phyloP scores from a whole-genome alignment of 768 basidiomycete genomes.

The Boletus bicolor region DNA sequence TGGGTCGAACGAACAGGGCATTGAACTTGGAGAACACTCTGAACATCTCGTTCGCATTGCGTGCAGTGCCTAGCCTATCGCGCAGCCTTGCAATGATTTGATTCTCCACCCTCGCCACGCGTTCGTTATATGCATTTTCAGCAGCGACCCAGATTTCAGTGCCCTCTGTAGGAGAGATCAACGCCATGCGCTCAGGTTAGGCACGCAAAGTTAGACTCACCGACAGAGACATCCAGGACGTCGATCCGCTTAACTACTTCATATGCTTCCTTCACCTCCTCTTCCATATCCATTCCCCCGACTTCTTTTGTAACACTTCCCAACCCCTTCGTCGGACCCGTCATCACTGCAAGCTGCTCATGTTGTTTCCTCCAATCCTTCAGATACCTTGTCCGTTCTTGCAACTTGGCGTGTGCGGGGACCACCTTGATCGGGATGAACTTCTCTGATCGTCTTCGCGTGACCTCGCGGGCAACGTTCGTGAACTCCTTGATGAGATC shows the following conservation, averaged over 20 bases:
- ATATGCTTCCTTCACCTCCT: constrained; percentile 94
- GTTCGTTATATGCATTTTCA: constrained; percentile 97
- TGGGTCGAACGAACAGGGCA: constrained; percentile 91
- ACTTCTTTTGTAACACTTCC: constrained; percentile 70
- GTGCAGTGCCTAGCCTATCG: constrained; percentile 88
- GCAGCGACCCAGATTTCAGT: constrained; percentile 98
- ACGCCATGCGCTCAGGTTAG: neutral
- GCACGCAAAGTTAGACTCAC: constrained; percentile 41
- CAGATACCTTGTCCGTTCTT: constrained; percentile 83
- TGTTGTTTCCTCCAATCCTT: constrained; percentile 95
- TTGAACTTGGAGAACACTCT: constrained; percentile 99
- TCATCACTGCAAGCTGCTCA: constrained; percentile 96
- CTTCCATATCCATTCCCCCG: constrained; percentile 96
- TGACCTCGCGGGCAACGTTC: constrained; percentile 89
- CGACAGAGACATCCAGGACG: constrained; percentile 89
- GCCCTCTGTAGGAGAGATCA: constrained; percentile 59
- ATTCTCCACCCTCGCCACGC: constrained; percentile 95
- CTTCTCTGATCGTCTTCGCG: constrained; percentile 81
- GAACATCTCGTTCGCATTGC: constrained; percentile 99
- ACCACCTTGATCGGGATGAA: constrained; percentile 97
- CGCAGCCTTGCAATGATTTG: constrained; percentile 94
- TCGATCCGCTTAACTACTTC: constrained; percentile 97
- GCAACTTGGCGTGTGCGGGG: constrained; percentile 86
- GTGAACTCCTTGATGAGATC: constrained; percentile 90
- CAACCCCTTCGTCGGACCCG: constrained; percentile 86